Conservation (phyloP, 2,329 filamentous ascomycete genomes). For the Paracamarosporium sp. region DNA sequence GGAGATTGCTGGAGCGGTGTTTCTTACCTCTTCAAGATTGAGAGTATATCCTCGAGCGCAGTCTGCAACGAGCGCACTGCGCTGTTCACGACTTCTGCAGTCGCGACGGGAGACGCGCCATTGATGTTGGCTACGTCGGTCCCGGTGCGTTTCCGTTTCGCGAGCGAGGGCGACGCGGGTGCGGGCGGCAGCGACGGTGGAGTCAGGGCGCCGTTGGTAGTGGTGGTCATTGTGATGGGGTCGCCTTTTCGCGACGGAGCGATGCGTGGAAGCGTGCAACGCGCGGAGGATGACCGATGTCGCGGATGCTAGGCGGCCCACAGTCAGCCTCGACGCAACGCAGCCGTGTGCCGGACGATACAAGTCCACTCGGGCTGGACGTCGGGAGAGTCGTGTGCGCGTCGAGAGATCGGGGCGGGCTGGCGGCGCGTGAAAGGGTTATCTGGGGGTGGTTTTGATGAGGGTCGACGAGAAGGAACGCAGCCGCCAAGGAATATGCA, state of each 20-base stretch:
- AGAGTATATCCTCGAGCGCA: constrained; percentile 49
- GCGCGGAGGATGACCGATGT: constrained; percentile 37
- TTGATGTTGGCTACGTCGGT: constrained; percentile 35
- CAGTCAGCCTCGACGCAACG: constrained; percentile 18
- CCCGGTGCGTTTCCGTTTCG: constrained; percentile 56
- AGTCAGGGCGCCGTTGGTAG: constrained; percentile 45
- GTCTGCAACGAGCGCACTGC: constrained; percentile 36
- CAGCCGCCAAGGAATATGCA: constrained; percentile 29
- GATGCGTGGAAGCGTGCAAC: constrained; percentile 39
- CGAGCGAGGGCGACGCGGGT: constrained; percentile 35
- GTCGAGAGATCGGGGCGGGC: background rate
- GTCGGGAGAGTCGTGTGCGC: background rate
- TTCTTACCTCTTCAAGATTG: constrained; percentile 50
- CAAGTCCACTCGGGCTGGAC: constrained; percentile 5
- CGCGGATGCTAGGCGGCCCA: background rate
- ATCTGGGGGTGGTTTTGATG: constrained; percentile 22
- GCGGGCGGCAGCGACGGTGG: constrained; percentile 37
- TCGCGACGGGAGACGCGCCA: constrained; percentile 34
- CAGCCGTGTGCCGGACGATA: constrained; percentile 23
- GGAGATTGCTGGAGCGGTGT: background rate
- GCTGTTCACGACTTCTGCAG: constrained; percentile 19
- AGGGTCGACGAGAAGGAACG: constrained; percentile 34
- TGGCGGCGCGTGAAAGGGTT: constrained; percentile 5
- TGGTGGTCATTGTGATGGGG: constrained; percentile 36
- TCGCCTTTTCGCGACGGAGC: constrained; percentile 37